A percentile compares a stretch with the other conserved stretches of the same genome.
Conservation (phyloP, 192 early-diverging fungal species). For the Umbelopsis sp. region DNA sequence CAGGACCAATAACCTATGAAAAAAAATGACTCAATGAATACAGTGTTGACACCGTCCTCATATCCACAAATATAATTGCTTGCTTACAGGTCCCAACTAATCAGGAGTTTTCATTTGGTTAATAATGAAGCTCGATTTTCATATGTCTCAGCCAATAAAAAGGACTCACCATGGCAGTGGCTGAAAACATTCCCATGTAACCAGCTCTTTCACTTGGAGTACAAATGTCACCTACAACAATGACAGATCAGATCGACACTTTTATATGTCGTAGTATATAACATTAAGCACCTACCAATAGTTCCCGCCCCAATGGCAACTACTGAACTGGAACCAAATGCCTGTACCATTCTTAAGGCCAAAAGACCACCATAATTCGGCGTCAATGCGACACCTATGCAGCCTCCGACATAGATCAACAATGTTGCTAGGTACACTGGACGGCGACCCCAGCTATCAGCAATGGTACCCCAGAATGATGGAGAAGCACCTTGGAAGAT, state of each 20-base stretch:
- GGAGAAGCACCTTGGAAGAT: conserved; percentile 42
- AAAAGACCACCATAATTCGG: conserved; percentile 32
- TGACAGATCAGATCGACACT: neutral
- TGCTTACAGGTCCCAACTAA: conserved; percentile 10
- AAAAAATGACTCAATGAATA: neutral
- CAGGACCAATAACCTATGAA: conserved; percentile 2
- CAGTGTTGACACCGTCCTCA: too few relatives aligned
- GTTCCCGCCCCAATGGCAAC: conserved; percentile 38
- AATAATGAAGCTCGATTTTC: neutral
- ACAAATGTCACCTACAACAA: neutral
- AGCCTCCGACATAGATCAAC: conserved; percentile 32
- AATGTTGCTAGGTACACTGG: conserved; percentile 39
- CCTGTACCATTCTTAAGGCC: conserved; percentile 41
- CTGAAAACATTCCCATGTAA: conserved; percentile 6
- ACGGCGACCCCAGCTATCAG: conserved; percentile 42
- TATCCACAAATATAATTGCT: too few relatives aligned
- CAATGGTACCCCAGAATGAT: conserved; percentile 45
- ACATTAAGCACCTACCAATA: neutral
- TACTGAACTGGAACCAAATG: conserved; percentile 44
- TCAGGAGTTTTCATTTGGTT: neutral
- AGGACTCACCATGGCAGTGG: neutral
- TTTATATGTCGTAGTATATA: neutral
- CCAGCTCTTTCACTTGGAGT: conserved; percentile 8
- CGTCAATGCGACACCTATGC: conserved; percentile 38
- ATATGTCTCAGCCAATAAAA: neutral